Evolutionary conservation across 202 grass and related monocot genomes (phyloP).

Genomic region (Zizania palustris): DNA sequence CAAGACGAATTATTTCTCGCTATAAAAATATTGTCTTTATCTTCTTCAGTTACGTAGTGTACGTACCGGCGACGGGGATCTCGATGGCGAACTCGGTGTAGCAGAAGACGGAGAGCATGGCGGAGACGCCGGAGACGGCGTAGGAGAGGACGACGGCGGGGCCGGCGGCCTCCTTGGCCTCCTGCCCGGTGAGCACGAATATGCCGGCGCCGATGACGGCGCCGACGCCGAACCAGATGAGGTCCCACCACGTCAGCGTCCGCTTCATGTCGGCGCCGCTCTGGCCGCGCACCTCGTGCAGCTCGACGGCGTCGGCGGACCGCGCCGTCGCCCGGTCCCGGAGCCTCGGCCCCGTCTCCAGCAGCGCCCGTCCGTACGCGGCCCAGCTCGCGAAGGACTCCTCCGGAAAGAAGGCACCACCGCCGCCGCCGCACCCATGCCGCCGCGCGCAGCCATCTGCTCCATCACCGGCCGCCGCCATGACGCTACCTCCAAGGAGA

Average conservation of each 20-base stretch:
- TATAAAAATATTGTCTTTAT: background rate
- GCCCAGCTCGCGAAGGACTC: slow-evolving; percentile 68
- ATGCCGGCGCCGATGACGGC: slow-evolving; percentile 72
- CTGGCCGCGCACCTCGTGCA: slow-evolving; percentile 59
- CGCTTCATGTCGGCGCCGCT: slow-evolving; percentile 71
- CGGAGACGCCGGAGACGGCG: slow-evolving; percentile 69
- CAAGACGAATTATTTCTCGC: background rate
- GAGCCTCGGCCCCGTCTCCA: slow-evolving; percentile 57
- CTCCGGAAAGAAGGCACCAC: slow-evolving; percentile 58
- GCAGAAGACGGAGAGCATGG: slow-evolving; percentile 89
- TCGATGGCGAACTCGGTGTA: slow-evolving; percentile 87
- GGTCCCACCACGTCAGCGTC: slow-evolving; percentile 77
- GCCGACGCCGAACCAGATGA: slow-evolving; percentile 72
- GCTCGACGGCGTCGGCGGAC: slow-evolving; percentile 54
- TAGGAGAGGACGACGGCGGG: slow-evolving; percentile 70
- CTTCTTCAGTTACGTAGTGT: too few species aligned
- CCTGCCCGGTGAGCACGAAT: slow-evolving; percentile 69
- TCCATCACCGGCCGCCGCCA: background rate
- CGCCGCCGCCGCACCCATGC: slow-evolving; percentile 22
- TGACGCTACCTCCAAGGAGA: background rate
- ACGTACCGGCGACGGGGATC: slow-evolving; percentile 69
- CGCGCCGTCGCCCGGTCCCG: slow-evolving; percentile 51
- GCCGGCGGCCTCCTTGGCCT: slow-evolving; percentile 48
- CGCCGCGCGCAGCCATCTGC: background rate
- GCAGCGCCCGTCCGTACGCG: slow-evolving; percentile 55